These are phyloP conservation scores for Epichloe scottii DNA, from an alignment of 2,329 filamentous ascomycete genomes.

Conservation along the genomic window DNA sequence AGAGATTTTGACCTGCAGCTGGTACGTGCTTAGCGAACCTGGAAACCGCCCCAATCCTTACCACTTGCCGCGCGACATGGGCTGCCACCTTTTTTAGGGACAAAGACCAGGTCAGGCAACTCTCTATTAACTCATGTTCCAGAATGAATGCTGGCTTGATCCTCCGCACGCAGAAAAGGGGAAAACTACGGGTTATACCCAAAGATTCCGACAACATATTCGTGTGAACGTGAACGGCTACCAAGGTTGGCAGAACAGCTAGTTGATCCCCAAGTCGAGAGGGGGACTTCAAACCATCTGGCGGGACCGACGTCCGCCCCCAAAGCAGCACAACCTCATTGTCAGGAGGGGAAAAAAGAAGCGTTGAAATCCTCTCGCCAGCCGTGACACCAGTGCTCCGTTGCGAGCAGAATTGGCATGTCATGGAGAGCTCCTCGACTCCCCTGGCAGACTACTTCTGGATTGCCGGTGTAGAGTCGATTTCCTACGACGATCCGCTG, in stretches of 20 bases:
- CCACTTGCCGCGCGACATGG: constrained; percentile 3
- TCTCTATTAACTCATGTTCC: not conserved
- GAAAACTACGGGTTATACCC: not conserved
- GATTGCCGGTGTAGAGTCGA: constrained; percentile 59
- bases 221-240: not conserved
- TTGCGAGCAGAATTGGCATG: constrained; percentile 25
- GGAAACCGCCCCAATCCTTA: not conserved
- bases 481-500: constrained; percentile 48
- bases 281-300: not conserved
- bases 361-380: not conserved
- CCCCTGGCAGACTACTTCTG: constrained; percentile 66
- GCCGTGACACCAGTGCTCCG: not conserved
- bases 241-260: not conserved
- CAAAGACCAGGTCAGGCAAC: not conserved
- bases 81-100: not conserved
- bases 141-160: constrained; percentile 1
- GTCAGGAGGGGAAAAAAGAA: not conserved
- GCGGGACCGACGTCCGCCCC: constrained; percentile 3
- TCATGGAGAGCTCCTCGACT: constrained; percentile 48
- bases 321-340: not conserved
- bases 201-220: not conserved
- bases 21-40: constrained; percentile 5
- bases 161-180: not conserved
- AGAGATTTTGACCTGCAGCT: constrained; percentile 3
- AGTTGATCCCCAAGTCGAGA: not conserved